A percentile compares a stretch with the other conserved stretches of the same genome.
These are phyloP conservation scores for Zopfochytrium polystomum DNA, from an alignment of 371 early-diverging fungal genomes.

Conservation along the genomic window DNA sequence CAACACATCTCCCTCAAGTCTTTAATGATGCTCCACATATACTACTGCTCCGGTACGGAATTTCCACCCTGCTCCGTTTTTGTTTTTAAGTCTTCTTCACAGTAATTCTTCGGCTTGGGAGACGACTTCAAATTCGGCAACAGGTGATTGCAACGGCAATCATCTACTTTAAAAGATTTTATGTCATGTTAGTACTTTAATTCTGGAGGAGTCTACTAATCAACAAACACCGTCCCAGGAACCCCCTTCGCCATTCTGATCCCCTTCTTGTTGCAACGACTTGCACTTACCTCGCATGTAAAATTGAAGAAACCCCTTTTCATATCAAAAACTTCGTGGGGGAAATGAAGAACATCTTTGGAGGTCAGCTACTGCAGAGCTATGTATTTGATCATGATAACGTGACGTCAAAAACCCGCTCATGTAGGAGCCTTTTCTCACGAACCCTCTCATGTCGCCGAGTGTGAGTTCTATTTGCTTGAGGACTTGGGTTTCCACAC, in stretches of 20 bases:
- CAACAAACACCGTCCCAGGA: neutral
- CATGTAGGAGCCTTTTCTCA: conserved; percentile 59
- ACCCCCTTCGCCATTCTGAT: conserved; percentile 59
- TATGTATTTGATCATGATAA: conserved; percentile 3
- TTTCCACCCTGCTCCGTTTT: neutral
- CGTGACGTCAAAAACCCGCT: neutral
- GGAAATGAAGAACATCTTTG: conserved; percentile 63
- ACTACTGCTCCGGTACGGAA: neutral
- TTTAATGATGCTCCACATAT: too few species aligned
- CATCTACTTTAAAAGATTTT: conserved; percentile 87
- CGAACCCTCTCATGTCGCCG: conserved; percentile 74
- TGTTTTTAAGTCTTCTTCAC: neutral
- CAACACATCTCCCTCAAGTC: too few species aligned
- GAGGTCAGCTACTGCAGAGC: neutral
- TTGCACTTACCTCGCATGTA: conserved; percentile 82
- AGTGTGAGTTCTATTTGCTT: conserved; percentile 85
- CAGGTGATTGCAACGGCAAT: conserved; percentile 81
- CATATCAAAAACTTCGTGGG: conserved; percentile 74
- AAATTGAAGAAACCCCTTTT: conserved; percentile 84
- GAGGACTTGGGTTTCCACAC: conserved; percentile 84
- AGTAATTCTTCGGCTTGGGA: conserved; percentile 80
- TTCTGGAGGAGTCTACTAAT: neutral
- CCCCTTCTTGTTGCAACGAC: conserved; percentile 74
- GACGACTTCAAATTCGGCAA: conserved; percentile 69
- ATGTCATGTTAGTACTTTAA: conserved; percentile 61